Evolutionary conservation across 2,329 filamentous ascomycete species (phyloP), one percentile per base, ranked within the genome.

Genomic region (Elsinoe ampelina): DNA sequence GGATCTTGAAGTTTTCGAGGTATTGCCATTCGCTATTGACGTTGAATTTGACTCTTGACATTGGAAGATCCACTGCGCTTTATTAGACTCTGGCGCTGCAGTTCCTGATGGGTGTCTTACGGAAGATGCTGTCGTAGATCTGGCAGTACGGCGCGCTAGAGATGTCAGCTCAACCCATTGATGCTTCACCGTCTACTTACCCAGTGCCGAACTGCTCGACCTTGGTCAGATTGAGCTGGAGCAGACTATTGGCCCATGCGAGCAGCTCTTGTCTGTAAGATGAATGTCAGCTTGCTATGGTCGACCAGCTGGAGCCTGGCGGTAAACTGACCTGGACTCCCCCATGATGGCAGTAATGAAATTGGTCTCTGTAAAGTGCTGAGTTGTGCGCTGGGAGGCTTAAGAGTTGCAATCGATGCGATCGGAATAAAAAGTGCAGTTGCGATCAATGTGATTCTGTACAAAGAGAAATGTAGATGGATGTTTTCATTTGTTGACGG

Each of bases 151-250:
- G 92, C 65, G 93, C 92, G 71, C 92, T 97, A 69, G 59, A 60
- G 39, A 59, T 57, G 57, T 58, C 36, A 61, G 57, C 32, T 55
- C 38, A 3, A 8, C 4, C 26, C 26, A 30, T 30, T 30, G 26
- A 30, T 5, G 7, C 26, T 8, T 30, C 26, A 30, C 7, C 26
- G 26, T 8, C 26, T 63, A 62, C 79, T 66, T 84, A 97, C 92
- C 92, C 93, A 69, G 92, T 97, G 72, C 93, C 93, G 73, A 92
- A 97, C 80, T 98, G 93, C 78, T 98, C 93, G 71, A 98, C 89
- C 76, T 96, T 97, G 67, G 80, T 97, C 67, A 98, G 84, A 77
- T 97, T 98, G 68, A 98, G 86, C 77, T 96, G 90, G 54, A 98
- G 84, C 61, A 98, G 87, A 80, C 88, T 92, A 80, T 98, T 98